These are phyloP conservation scores for Dendrocalamus sinicus DNA, from an alignment of 176 grass and related monocot genomes.

Conservation along the genomic window DNA sequence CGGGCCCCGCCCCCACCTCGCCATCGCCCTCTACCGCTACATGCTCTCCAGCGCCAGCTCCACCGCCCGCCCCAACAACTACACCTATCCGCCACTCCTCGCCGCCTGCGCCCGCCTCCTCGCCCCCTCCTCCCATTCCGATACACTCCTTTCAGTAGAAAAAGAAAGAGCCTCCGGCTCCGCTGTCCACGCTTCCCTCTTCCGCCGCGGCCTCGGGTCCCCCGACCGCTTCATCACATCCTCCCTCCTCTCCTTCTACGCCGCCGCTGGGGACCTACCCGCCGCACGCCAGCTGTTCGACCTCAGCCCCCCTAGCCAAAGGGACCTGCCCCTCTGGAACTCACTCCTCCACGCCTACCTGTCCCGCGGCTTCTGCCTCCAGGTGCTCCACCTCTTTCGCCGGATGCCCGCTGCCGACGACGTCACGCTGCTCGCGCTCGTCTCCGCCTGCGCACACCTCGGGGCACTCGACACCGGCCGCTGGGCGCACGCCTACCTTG, in stretches of 20 bases:
- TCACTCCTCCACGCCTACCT: constrained; percentile 52
- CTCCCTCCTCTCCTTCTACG: constrained; percentile 45
- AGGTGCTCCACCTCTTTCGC: constrained; percentile 34
- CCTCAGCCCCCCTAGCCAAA: constrained; percentile 21
- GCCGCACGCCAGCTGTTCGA: constrained; percentile 48
- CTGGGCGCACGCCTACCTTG: constrained; percentile 45
- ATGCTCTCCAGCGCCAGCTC: constrained; percentile 28
- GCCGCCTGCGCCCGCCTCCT: constrained; percentile 46
- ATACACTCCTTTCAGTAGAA: not conserved
- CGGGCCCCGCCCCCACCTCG: constrained; percentile 33
- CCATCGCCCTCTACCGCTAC: constrained; percentile 42
- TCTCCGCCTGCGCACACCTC: constrained; percentile 49
- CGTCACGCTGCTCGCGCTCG: constrained; percentile 50
- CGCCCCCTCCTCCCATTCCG: not conserved
- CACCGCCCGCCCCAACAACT: constrained; percentile 43
- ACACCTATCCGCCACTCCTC: constrained; percentile 51
- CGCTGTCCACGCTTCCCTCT: constrained; percentile 49
- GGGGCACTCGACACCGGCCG: constrained; percentile 43
- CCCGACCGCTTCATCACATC: constrained; percentile 48
- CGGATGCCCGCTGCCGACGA: constrained; percentile 36
- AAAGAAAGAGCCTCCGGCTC: not conserved
- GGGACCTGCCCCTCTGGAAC: constrained; percentile 52
- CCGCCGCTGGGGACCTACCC: not conserved
- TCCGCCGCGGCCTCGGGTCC: constrained; percentile 37
- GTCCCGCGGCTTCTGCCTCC: constrained; percentile 8